These are phyloP conservation scores for Pichia sp. DNA, from an alignment of 1,139 yeast genomes.

Conservation along the genomic window DNA sequence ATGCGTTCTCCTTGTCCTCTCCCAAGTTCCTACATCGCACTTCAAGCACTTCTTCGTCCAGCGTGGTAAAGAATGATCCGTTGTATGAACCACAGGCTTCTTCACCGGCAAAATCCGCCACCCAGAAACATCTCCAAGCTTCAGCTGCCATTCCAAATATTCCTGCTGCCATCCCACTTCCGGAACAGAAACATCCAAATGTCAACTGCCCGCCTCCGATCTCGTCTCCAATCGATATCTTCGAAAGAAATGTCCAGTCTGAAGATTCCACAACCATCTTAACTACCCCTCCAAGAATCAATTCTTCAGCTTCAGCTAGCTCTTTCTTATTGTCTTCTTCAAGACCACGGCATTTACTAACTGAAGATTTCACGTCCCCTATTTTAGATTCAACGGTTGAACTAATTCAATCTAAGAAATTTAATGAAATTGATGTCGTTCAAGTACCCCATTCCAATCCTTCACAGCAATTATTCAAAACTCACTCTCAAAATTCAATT, in stretches of 20 bases:
- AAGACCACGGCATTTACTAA: conserved; percentile 20
- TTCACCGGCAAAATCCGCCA: neutral
- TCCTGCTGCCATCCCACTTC: neutral
- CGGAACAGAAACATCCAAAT: neutral
- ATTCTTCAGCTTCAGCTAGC: neutral
- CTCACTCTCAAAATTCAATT: conserved; percentile 1
- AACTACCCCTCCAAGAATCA: neutral
- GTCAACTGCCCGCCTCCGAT: neutral
- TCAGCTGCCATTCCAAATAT: neutral
- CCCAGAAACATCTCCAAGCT: neutral
- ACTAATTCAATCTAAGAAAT: conserved; percentile 17
- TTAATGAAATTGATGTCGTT: conserved; percentile 25
- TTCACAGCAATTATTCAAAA: conserved; percentile 4
- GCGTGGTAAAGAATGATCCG: neutral
- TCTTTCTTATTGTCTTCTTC: neutral
- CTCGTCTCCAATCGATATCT: conserved; percentile 9
- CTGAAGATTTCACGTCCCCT: conserved; percentile 29
- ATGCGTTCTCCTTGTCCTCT: neutral
- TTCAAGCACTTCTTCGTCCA: neutral
- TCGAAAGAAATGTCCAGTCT: conserved; percentile 14
- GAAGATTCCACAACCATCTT: neutral
- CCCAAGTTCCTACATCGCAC: neutral
- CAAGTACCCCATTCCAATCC: conserved; percentile 22
- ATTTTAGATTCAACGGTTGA: conserved; percentile 30
- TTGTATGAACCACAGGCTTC: neutral